A percentile compares a stretch with the other conserved stretches of the same genome.
phyloP scores from a whole-genome alignment of 306 rosid genomes.

The Canavalia ensiformis region DNA sequence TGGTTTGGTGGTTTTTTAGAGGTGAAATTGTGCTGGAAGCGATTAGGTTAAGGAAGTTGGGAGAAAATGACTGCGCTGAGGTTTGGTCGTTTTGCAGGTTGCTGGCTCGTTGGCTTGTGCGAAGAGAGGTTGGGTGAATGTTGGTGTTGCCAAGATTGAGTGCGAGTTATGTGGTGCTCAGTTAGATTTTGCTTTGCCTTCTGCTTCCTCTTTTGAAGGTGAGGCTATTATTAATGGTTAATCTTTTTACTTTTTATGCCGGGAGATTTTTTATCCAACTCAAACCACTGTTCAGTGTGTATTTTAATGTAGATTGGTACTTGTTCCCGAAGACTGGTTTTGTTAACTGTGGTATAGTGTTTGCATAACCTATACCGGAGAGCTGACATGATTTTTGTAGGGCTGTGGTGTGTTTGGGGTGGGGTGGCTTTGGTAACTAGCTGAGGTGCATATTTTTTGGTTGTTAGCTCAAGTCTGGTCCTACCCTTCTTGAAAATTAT shows the following conservation, averaged over 20 bases:
- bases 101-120: slow-evolving; percentile 85
- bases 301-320: slow-evolving; percentile 3
- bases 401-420: background rate
- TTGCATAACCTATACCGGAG: background rate
- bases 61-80: background rate
- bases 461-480: slow-evolving; percentile 16
- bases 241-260: slow-evolving; percentile 34
- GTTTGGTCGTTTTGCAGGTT: slow-evolving; percentile 50
- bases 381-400: slow-evolving; percentile 15
- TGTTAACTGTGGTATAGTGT: background rate
- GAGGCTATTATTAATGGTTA: slow-evolving; percentile 39
- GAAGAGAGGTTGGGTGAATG: slow-evolving; percentile 90
- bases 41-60: slow-evolving; percentile 28
- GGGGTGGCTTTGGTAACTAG: slow-evolving; percentile 17
- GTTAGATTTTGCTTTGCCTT: slow-evolving; percentile 59
- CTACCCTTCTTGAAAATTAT: background rate
- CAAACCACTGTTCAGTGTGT: background rate
- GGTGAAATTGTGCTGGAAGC: slow-evolving; percentile 21
- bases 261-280: slow-evolving; percentile 4
- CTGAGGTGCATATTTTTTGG: background rate
- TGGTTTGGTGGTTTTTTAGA: background rate
- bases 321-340: background rate
- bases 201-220: slow-evolving; percentile 58
- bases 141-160: slow-evolving; percentile 75
- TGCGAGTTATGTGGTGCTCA: slow-evolving; percentile 80